A percentile compares a stretch with the other conserved stretches of the same genome.
Conservation (phyloP, 2,329 filamentous ascomycete genomes). For the Penicillium sp. region DNA sequence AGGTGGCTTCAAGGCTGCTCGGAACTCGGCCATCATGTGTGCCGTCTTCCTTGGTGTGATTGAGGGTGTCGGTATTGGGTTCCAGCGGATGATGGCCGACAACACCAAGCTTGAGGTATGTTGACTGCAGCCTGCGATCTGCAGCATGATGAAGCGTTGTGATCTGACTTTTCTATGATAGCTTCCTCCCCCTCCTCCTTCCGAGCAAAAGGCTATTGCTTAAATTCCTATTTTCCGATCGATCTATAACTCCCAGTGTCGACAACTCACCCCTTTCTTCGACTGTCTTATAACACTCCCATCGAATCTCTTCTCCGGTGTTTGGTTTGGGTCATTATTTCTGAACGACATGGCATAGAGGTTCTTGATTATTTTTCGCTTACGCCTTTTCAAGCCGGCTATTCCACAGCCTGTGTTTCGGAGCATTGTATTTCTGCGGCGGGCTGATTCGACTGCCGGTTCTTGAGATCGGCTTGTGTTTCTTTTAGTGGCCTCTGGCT, state of each 20-base stretch:
- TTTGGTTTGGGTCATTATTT: constrained; percentile 33
- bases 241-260: constrained; percentile 16
- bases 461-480: constrained; percentile 22
- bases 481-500: constrained; percentile 8
- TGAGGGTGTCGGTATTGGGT: constrained; percentile 92
- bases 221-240: constrained; percentile 20
- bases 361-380: constrained; percentile 19
- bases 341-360: constrained; percentile 36
- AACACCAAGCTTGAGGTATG: constrained; percentile 74
- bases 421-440: constrained; percentile 27
- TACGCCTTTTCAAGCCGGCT: constrained; percentile 26
- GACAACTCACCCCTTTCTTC: constrained; percentile 17
- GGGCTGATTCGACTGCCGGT: constrained; percentile 24
- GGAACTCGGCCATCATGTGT: constrained; percentile 94
- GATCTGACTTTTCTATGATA: no score
- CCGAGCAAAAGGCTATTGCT: constrained; percentile 34
- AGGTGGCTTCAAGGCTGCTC: constrained; percentile 83
- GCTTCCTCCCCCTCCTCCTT: constrained; percentile 36
- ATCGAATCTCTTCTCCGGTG: constrained; percentile 37
- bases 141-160: neutral
- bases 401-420: constrained; percentile 19
- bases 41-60: constrained; percentile 92
- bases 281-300: constrained; percentile 19
- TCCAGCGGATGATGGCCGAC: constrained; percentile 89
- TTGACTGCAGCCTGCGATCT: no score